These are phyloP conservation scores for Basidioascus undulatus DNA, from an alignment of 768 basidiomycete genomes.

Conservation along the genomic window DNA sequence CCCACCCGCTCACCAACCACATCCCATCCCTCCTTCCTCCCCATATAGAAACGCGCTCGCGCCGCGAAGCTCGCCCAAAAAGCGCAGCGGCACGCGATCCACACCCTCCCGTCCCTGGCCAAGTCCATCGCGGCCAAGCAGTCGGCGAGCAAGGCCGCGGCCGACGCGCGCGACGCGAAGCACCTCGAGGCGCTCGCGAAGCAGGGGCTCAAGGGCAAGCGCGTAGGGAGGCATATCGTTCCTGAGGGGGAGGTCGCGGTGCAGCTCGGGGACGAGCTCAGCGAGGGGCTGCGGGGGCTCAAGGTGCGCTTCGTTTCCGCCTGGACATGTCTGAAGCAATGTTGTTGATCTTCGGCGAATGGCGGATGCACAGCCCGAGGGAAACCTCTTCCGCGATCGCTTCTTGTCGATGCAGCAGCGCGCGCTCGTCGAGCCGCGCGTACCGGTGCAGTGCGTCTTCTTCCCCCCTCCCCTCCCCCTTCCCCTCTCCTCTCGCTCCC, in stretches of 20 bases:
- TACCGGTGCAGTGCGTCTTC: constrained; percentile 42
- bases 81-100: too few species aligned
- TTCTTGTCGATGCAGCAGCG: constrained; percentile 71
- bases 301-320: constrained; percentile 32
- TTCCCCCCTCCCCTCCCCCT: background rate
- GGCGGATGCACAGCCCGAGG: constrained; percentile 41
- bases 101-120: too few species aligned
- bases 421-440: constrained; percentile 63
- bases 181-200: constrained; percentile 33
- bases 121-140: too few species aligned
- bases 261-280: constrained; percentile 72
- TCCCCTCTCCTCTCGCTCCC: background rate
- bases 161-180: too few species aligned
- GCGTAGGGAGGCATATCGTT: constrained; percentile 56
- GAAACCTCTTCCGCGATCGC: constrained; percentile 73
- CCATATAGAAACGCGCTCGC: too few species aligned
- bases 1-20: too few species aligned
- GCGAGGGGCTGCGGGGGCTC: constrained; percentile 53
- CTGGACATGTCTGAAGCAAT: background rate
- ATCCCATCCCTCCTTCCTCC: too few species aligned
- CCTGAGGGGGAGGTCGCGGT: constrained; percentile 47
- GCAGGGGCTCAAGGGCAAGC: constrained; percentile 43
- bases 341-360: background rate
- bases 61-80: too few species aligned
- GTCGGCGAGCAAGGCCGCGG: too few species aligned